Percentiles rank a stretch among this genome's conserved stretches.
Conservation (phyloP, 495 filamentous ascomycete species). For the Neurospora sp. region DNA sequence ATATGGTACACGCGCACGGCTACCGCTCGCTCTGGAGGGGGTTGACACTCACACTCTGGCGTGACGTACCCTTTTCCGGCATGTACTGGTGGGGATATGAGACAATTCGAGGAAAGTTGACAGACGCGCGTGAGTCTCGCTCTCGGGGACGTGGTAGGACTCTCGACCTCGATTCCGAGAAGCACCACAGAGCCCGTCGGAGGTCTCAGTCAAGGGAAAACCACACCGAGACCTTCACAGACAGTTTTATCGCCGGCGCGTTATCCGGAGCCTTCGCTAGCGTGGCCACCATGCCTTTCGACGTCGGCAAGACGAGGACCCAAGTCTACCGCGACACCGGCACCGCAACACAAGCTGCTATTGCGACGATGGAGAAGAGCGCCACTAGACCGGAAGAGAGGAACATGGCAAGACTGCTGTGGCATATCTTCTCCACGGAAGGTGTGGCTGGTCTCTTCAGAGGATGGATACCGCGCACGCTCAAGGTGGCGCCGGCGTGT, state of each 20-base stretch:
- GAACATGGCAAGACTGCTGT: conserved; percentile 65
- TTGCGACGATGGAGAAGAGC: conserved; percentile 1
- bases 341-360: conserved; percentile 10
- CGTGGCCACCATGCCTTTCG: conserved; percentile 88
- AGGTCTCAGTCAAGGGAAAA: conserved; percentile 43
- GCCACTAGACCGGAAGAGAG: conserved; percentile 55
- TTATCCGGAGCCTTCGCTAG: conserved; percentile 74
- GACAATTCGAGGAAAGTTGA: conserved; percentile 54
- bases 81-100: conserved; percentile 99
- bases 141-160: conserved; percentile 28
- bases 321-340: conserved; percentile 59
- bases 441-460: conserved; percentile 73
- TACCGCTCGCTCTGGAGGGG: conserved; percentile 87
- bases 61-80: conserved; percentile 93
- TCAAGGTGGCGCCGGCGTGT: conserved; percentile 93
- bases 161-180: conserved; percentile 13
- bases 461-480: conserved; percentile 80
- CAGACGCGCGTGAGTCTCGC: conserved; percentile 46
- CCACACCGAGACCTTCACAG: conserved; percentile 63
- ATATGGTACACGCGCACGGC: conserved; percentile 69
- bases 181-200: conserved; percentile 27
- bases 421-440: conserved; percentile 80
- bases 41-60: conserved; percentile 84
- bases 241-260: conserved; percentile 82
- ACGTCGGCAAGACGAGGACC: conserved; percentile 91